Base-by-base conservation (phyloP, 441 rosid genomes). In the Kokia cookei region DNA sequence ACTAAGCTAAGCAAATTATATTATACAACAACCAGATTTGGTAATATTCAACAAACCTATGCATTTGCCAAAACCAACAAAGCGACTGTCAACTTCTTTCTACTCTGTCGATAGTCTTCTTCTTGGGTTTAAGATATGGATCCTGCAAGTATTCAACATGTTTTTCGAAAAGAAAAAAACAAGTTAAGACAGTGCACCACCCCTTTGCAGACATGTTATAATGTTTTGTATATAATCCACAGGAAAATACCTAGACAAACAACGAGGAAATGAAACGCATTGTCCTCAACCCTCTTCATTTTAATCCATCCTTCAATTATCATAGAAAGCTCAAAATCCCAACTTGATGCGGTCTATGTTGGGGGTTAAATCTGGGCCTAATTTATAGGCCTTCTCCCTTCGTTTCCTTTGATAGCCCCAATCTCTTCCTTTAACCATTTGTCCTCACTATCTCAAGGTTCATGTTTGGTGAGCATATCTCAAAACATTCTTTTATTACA, bases 121-220 rank as follows among this genome's bases (percentile, higher is more conserved):
- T 64, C 76, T 73, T 76, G 1, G 80, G 77, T 67, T 82, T 86
- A 58, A 58, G 80, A 69, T 78, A 82, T n/a, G 83, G 84, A 61
- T 82, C 83, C 91, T 87, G 84, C 65, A 72, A 69, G 48, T 57
- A 60, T 15, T 29, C 0, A 10, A 43, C n/a, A 35, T 68, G 17
- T 72, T 4, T 2, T 77, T 32, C 5, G 22, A 19, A 32, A 32
- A 32, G 4, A 32, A 5, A 32, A 32, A 32, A 29, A 4, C n/a
- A 32, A 4, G 35, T 32, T 5, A 32, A 78, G 75, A 69, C 37
- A 3, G 43, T 37, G 43, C 15, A 63, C 5, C 43, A 54, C 9
- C 17, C 50, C 26, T 17, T 19, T 27, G 10, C 45, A 8, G 4
- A 51, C 1, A 7, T n/a, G 1, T 43, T 22, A 19, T 11, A 9